These are phyloP conservation scores for Vachellia collinsii DNA, from an alignment of 306 rosid genomes.

Conservation along the genomic window DNA sequence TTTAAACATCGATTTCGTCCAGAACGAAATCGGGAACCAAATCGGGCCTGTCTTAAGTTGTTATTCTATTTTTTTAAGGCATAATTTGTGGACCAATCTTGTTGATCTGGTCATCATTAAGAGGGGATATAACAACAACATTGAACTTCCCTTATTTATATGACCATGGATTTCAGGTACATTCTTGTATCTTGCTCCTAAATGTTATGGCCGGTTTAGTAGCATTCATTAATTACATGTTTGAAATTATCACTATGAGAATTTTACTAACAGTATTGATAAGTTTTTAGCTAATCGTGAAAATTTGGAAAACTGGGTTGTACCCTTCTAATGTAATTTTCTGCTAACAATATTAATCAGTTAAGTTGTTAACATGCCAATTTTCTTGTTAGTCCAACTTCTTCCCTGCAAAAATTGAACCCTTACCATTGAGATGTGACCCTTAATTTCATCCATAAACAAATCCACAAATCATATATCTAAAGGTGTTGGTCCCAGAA, in stretches of 20 bases:
- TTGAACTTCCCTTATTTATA: slow-evolving; percentile 59
- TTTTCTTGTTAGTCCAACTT: no score
- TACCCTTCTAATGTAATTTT: background rate
- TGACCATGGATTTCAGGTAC: slow-evolving; percentile 78
- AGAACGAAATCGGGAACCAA: background rate
- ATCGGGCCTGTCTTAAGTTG: slow-evolving; percentile 7
- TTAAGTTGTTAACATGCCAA: no score
- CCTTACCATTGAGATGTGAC: background rate
- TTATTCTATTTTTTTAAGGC: slow-evolving; percentile 42
- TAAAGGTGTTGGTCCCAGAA: no score
- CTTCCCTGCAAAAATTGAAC: no score
- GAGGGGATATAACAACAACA: slow-evolving; percentile 58
- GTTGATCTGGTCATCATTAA: slow-evolving; percentile 61
- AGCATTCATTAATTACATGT: background rate
- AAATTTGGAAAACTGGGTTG: background rate
- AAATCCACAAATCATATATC: background rate
- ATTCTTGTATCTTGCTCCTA: slow-evolving; percentile 25
- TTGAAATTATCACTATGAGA: background rate
- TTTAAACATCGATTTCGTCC: slow-evolving; percentile 13
- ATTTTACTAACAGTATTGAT: background rate
- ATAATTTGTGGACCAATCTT: slow-evolving; percentile 71
- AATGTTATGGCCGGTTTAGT: background rate
- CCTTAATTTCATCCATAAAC: background rate
- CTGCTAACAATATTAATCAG: background rate
- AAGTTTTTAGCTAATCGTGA: no score